Conservation (phyloP, 1,284 basidiomycete species). For the Malassezia obtusa region DNA sequence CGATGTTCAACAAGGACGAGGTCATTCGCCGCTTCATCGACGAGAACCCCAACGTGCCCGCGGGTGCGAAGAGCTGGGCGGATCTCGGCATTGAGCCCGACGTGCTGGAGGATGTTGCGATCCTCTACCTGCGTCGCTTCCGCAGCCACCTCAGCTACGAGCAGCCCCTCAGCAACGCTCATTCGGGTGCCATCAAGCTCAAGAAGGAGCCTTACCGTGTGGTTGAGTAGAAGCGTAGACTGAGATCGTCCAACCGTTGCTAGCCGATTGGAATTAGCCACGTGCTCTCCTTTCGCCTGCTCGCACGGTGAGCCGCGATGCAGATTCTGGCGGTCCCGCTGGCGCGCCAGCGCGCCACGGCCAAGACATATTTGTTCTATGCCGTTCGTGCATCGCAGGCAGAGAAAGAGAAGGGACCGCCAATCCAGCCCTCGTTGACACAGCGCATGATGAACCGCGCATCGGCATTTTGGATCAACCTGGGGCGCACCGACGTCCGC, state of each 20-base stretch:
- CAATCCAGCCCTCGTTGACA: background rate
- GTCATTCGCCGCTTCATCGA: slow-evolving; percentile 76
- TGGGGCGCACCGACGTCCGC: slow-evolving; percentile 31
- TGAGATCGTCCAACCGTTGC: background rate
- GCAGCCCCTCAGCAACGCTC: slow-evolving; percentile 49
- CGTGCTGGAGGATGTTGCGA: slow-evolving; percentile 77
- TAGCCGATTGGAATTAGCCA: background rate
- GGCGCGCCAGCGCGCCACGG: slow-evolving; percentile 6
- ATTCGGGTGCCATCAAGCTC: slow-evolving; percentile 44
- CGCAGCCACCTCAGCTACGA: slow-evolving; percentile 57
- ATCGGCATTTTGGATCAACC: slow-evolving; percentile 31
- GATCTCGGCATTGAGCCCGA: slow-evolving; percentile 60
- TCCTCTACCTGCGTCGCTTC: slow-evolving; percentile 81
- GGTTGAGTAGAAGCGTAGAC: slow-evolving; percentile 46
- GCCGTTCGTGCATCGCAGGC: background rate
- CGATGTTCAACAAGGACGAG: slow-evolving; percentile 80
- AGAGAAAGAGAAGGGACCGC: background rate
- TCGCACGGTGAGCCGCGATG: background rate
- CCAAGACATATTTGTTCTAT: background rate
- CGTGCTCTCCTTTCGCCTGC: background rate
- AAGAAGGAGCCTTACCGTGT: slow-evolving; percentile 51
- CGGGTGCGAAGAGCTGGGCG: slow-evolving; percentile 53
- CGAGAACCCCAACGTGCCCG: slow-evolving; percentile 52
- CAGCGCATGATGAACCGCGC: slow-evolving; percentile 6
- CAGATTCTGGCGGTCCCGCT: slow-evolving; percentile 15